Evolutionary conservation across 768 basidiomycete genomes (phyloP).

Genomic region (Tremella mesenterica): DNA sequence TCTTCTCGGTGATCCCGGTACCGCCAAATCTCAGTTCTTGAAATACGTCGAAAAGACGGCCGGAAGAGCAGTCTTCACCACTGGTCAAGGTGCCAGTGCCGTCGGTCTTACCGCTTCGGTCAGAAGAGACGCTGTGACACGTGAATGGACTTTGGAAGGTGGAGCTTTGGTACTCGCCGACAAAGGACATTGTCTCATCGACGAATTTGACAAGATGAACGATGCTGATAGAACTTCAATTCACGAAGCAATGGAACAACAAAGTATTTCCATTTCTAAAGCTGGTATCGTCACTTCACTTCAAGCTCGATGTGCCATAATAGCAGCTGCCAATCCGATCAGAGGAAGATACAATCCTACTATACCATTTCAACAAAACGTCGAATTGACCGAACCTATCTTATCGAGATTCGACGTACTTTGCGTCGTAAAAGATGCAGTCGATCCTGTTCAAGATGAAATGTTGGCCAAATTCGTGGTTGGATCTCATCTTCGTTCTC

Average conservation of each 20-base stretch:
- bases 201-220: slow-evolving; percentile 99
- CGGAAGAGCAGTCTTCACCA: slow-evolving; percentile 92
- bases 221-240: slow-evolving; percentile 95
- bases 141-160: slow-evolving; percentile 97
- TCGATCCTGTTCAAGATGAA: slow-evolving; percentile 95
- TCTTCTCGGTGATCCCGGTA: slow-evolving; percentile 93
- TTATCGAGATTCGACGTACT: slow-evolving; percentile 95
- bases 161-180: slow-evolving; percentile 97
- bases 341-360: slow-evolving; percentile 97
- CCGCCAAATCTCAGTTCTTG: slow-evolving; percentile 96
- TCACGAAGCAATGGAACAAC: slow-evolving; percentile 99
- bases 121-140: slow-evolving; percentile 93
- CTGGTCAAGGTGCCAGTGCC: slow-evolving; percentile 94
- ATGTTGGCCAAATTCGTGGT: slow-evolving; percentile 95
- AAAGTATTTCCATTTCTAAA: slow-evolving; percentile 97
- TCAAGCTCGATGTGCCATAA: slow-evolving; percentile 93
- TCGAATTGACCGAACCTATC: slow-evolving; percentile 96
- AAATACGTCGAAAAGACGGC: slow-evolving; percentile 99
- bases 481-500: slow-evolving; percentile 85
- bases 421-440: slow-evolving; percentile 95
- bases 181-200: slow-evolving; percentile 93
- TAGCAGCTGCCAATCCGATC: slow-evolving; percentile 96
- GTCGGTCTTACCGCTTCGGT: slow-evolving; percentile 98
- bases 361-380: slow-evolving; percentile 96
- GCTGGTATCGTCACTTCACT: slow-evolving; percentile 98